These are phyloP conservation scores for Alternaria infectoria DNA, from an alignment of 2,329 filamentous ascomycete species.

Conservation along the genomic window DNA sequence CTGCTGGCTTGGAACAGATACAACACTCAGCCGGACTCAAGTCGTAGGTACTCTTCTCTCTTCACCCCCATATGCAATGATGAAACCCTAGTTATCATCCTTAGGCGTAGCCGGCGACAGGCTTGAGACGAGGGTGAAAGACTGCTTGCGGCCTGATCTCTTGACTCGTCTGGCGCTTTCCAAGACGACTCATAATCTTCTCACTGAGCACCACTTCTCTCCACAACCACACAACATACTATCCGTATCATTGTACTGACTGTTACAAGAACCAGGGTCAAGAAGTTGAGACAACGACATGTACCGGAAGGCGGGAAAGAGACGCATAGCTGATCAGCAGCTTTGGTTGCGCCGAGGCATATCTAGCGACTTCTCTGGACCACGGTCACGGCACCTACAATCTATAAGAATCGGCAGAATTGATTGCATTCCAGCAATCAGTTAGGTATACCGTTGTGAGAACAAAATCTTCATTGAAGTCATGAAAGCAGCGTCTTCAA, in stretches of 20 bases:
- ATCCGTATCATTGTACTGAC: neutral
- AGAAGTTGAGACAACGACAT: too few relatives aligned
- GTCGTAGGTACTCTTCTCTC: constrained; percentile 6
- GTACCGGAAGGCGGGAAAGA: too few relatives aligned
- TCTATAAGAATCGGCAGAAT: neutral
- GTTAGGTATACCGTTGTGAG: too few relatives aligned
- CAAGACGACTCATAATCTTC: constrained; percentile 46
- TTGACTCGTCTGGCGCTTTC: constrained; percentile 31
- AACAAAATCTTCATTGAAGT: too few relatives aligned
- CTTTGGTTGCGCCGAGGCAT: neutral
- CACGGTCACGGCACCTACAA: accelerated
- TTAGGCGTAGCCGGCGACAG: constrained; percentile 72
- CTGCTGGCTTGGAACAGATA: neutral
- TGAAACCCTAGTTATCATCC: constrained; percentile 92
- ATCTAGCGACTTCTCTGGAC: neutral
- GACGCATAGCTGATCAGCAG: neutral
- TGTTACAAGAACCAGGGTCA: neutral
- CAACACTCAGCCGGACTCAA: too few relatives aligned
- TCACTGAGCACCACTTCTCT: constrained; percentile 38
- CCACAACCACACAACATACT: too few relatives aligned
- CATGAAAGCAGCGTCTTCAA: neutral
- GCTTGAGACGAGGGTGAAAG: constrained; percentile 32
- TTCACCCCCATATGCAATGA: constrained; percentile 61
- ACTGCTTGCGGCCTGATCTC: constrained; percentile 25
- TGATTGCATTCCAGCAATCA: too few relatives aligned